These are phyloP conservation scores for Cryptococcus sp. DNA, from an alignment of 1,284 basidiomycete genomes.

Conservation along the genomic window DNA sequence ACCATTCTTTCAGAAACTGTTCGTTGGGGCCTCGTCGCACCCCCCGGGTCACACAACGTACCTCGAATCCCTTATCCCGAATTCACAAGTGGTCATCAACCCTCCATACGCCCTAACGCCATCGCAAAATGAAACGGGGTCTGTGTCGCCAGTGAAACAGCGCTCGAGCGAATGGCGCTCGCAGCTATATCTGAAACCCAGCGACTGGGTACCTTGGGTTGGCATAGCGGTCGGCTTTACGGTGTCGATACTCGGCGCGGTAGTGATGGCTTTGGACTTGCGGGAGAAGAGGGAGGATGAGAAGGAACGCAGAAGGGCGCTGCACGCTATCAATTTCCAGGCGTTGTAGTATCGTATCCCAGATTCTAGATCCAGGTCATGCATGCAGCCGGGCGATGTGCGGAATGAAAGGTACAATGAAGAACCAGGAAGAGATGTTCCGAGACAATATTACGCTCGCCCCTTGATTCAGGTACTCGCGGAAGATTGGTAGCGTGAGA, in stretches of 20 bases:
- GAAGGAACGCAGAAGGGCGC: conserved; percentile 76
- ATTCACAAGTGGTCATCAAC: conserved; percentile 93
- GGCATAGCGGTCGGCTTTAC: conserved; percentile 78
- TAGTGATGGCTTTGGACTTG: conserved; percentile 84
- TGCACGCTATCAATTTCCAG: conserved; percentile 96
- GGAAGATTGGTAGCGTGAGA: too few relatives aligned
- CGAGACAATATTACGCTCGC: too few relatives aligned
- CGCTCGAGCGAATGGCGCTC: conserved; percentile 69
- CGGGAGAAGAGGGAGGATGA: conserved; percentile 96
- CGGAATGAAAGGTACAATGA: neutral
- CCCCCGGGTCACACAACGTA: conserved; percentile 69
- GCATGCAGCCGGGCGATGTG: neutral
- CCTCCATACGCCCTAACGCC: conserved; percentile 60
- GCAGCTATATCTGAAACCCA: conserved; percentile 88
- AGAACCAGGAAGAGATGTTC: too few relatives aligned
- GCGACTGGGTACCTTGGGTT: conserved; percentile 98
- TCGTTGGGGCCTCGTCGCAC: conserved; percentile 83
- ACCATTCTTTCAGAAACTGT: conserved; percentile 63
- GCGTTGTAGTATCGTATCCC: conserved; percentile 62
- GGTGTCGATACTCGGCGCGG: conserved; percentile 71
- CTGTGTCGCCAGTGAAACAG: conserved; percentile 21
- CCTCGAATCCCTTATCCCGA: conserved; percentile 96
- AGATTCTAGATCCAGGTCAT: neutral
- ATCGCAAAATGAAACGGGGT: conserved; percentile 51
- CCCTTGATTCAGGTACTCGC: too few relatives aligned